Evolutionary conservation across 140 eudicot genomes (phyloP).

Genomic region (Erigeron philadelphicus): DNA sequence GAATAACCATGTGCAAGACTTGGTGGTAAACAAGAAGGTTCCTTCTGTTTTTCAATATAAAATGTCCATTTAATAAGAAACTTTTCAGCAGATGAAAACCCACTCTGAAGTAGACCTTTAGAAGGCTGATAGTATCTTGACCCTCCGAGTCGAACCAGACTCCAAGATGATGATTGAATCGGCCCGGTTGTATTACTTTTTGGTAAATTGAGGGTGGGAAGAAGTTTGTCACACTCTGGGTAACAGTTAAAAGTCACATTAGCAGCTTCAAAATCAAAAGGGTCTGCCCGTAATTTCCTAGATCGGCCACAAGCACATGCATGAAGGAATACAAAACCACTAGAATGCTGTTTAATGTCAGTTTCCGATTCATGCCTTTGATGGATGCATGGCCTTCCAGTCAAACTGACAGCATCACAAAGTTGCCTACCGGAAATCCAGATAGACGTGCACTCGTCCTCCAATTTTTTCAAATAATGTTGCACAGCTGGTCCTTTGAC

Average conservation of each 20-base stretch:
- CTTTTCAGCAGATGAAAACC: constrained; percentile 65
- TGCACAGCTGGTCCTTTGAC: constrained; percentile 85
- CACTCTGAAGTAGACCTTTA: constrained; percentile 83
- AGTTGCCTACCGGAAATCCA: constrained; percentile 86
- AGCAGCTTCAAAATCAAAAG: constrained; percentile 82
- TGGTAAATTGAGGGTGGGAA: constrained; percentile 58
- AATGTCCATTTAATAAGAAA: constrained; percentile 72
- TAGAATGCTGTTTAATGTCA: constrained; percentile 50
- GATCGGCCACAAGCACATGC: constrained; percentile 97
- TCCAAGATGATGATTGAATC: constrained; percentile 62
- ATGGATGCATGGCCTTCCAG: constrained; percentile 81
- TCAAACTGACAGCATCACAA: constrained; percentile 92
- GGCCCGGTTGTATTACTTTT: constrained; percentile 38
- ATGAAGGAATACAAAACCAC: constrained; percentile 84
- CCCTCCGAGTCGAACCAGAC: constrained; percentile 71
- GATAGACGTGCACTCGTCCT: constrained; percentile 68
- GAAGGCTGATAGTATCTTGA: constrained; percentile 78
- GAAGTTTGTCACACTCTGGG: constrained; percentile 81
- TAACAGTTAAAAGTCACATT: constrained; percentile 52
- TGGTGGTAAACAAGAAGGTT: constrained; percentile 14
- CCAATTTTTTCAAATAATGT: constrained; percentile 54
- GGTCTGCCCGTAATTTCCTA: constrained; percentile 59
- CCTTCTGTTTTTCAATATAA: constrained; percentile 53
- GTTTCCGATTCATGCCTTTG: constrained; percentile 46
- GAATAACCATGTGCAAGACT: constrained; percentile 20